Percentiles rank a stretch among this genome's conserved stretches.
Conservation (phyloP, 257 asterid species). For the Petunia secreta region DNA sequence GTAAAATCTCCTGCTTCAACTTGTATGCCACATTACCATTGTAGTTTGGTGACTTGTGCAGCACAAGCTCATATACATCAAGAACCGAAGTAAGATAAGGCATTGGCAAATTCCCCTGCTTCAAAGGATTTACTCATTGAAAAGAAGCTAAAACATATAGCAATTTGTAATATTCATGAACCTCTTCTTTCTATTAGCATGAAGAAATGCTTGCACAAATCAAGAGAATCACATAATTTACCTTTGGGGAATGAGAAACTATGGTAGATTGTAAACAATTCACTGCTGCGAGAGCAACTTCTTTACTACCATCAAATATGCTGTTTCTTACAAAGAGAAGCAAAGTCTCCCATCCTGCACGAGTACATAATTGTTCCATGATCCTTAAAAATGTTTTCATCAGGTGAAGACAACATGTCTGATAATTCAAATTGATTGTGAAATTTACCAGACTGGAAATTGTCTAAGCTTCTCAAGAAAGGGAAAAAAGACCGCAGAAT, state of each 20-base stretch:
- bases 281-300: slow-evolving; percentile 91
- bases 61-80: slow-evolving; percentile 82
- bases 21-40: slow-evolving; percentile 62
- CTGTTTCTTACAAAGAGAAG: slow-evolving; percentile 75
- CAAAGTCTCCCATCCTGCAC: slow-evolving; percentile 89
- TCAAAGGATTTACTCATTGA: slow-evolving; percentile 27
- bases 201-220: slow-evolving; percentile 19
- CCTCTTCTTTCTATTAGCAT: neutral
- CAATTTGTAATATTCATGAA: neutral
- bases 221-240: slow-evolving; percentile 36
- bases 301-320: slow-evolving; percentile 90
- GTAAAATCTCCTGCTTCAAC: slow-evolving; percentile 97
- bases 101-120: slow-evolving; percentile 81
- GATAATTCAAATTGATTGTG: slow-evolving; percentile 12
- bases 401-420: neutral
- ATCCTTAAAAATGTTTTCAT: neutral
- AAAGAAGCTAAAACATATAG: slow-evolving; percentile 19
- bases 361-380: slow-evolving; percentile 31
- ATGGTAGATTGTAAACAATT: slow-evolving; percentile 90
- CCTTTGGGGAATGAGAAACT: slow-evolving; percentile 93
- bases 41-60: slow-evolving; percentile 60
- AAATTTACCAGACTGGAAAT: slow-evolving; percentile 73
- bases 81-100: slow-evolving; percentile 74
- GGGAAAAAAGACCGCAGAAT: slow-evolving; percentile 87
- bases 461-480: slow-evolving; percentile 62